Evolutionary conservation across 1,139 yeast species (phyloP).

Genomic region (Kodamaea fungicola): DNA sequence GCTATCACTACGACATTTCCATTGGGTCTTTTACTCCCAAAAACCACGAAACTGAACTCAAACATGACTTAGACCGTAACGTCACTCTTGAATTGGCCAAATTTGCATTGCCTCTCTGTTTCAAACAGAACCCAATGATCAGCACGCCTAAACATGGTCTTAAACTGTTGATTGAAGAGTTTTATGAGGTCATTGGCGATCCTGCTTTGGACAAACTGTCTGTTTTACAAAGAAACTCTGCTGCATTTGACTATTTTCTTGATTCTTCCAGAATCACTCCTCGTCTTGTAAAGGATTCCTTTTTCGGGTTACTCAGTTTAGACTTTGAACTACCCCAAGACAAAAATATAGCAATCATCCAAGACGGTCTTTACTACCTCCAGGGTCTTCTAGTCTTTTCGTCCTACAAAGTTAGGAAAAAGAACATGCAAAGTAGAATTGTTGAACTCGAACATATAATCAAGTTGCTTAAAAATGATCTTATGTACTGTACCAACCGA

Average conservation of each 20-base stretch:
- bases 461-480: constrained; percentile 60
- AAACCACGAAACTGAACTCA: constrained; percentile 60
- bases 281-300: constrained; percentile 49
- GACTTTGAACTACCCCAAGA: constrained; percentile 22
- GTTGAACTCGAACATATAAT: constrained; percentile 79
- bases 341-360: constrained; percentile 14
- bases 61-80: constrained; percentile 26
- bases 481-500: constrained; percentile 62
- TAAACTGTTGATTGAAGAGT: constrained; percentile 66
- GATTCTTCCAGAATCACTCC: constrained; percentile 47
- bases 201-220: constrained; percentile 44
- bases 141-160: constrained; percentile 62
- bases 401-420: constrained; percentile 63
- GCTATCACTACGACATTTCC: constrained; percentile 64
- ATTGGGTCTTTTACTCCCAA: constrained; percentile 59
- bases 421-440: constrained; percentile 73
- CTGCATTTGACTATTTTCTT: constrained; percentile 48
- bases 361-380: constrained; percentile 65
- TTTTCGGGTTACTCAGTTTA: constrained; percentile 51
- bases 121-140: constrained; percentile 58
- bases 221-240: constrained; percentile 39
- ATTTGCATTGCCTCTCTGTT: constrained; percentile 61
- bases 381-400: constrained; percentile 69
- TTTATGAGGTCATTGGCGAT: constrained; percentile 71
- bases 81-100: constrained; percentile 59